Conservation (phyloP, 768 basidiomycete genomes). For the Crepidotus variabilis region DNA sequence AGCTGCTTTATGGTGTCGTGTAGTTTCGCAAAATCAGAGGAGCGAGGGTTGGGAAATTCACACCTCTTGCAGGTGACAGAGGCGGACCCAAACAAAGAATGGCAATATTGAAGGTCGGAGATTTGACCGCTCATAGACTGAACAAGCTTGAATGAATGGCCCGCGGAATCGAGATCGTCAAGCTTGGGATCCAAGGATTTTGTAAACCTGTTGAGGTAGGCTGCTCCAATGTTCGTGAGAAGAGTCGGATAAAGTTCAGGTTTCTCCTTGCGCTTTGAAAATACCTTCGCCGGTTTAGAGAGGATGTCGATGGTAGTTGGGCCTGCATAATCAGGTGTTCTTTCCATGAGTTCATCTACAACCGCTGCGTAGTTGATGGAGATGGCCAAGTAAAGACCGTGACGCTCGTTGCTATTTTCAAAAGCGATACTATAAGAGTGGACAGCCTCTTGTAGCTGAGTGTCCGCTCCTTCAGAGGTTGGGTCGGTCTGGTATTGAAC, state of each 20-base stretch:
- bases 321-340: background rate
- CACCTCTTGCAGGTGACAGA: background rate
- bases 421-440: background rate
- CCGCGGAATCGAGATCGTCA: background rate
- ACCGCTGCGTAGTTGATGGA: background rate
- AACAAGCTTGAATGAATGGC: background rate
- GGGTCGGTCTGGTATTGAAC: background rate
- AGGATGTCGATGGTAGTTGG: background rate
- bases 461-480: background rate
- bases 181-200: background rate
- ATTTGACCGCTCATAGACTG: background rate
- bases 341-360: background rate
- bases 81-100: background rate
- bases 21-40: background rate
- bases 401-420: background rate
- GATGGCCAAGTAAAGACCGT: background rate
- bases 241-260: background rate
- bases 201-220: background rate
- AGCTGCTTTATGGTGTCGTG: background rate
- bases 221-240: background rate
- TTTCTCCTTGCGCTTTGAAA: background rate
- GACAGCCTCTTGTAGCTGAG: background rate
- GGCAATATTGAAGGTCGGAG: background rate
- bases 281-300: background rate
- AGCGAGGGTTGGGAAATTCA: background rate